Evolutionary conservation across 1,284 basidiomycete genomes (phyloP), one percentile per base, ranked within the genome.

Genomic region (Cryptococcus deneoformans): DNA sequence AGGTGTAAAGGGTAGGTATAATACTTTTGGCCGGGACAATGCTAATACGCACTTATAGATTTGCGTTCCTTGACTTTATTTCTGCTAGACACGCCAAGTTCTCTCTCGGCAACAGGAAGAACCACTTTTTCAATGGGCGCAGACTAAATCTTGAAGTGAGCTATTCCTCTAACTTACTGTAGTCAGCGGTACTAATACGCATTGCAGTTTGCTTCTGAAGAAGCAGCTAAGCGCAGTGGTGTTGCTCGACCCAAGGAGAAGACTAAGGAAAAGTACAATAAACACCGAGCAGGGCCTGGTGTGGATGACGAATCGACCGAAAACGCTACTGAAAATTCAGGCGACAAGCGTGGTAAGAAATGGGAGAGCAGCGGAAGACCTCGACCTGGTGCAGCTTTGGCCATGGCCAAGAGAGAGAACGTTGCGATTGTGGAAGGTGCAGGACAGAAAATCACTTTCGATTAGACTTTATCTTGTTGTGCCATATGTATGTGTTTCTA

Each of bases 61-160:
- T 92, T 79, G 93, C 91, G 0, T 99, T 99, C 74, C 83, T 96
- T 57, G 96, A 99, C 76, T 99, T 99, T 76, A 83, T 85, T 54
- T 85, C 82, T 12, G 81, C 83, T 1, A 86, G 88, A 57, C 82
- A 89, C 60, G 92, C 95, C 9, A 96, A 92, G 0, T 81, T 85
- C 1, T 87, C 86, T 1, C 84, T 99, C 38, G 82, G 87, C 63
- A 92, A 97, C 71, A 82, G 87, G 45, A 85, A 86, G 69, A 98
- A 96, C 72, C 87, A 92, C 73, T 83, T 82, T 47, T 81, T 96
- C 51, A 84, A 92, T 71, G 92, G 92, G 6, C 84, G 93, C 46
- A 85, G 87, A 59, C 83, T 99, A 50, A 85, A 88, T 3, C 84
- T 97, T n/a, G 89, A 98, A 78, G 73, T 76, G 54, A 66, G 69